phyloP scores from a whole-genome alignment of 1,284 basidiomycete species.

The Violaceomyces palustris region DNA sequence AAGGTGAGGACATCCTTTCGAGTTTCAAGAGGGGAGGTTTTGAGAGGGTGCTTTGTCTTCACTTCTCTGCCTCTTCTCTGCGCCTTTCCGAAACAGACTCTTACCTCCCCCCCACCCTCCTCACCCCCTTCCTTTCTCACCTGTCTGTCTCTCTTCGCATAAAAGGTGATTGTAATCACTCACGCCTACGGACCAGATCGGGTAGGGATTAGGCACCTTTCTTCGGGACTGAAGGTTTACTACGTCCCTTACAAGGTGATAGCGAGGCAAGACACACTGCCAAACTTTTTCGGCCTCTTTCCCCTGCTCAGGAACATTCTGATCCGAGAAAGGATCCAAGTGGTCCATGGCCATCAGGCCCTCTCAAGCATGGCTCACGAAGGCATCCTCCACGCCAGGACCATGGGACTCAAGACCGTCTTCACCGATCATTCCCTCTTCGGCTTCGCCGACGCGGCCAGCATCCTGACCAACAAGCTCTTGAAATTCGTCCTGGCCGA shows the following conservation, averaged over 20 bases:
- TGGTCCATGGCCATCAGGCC: slow-evolving; percentile 89
- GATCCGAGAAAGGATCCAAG: slow-evolving; percentile 74
- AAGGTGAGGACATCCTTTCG: slow-evolving; percentile 59
- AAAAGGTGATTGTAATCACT: slow-evolving; percentile 85
- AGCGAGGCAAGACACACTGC: slow-evolving; percentile 68
- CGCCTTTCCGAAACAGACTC: not conserved
- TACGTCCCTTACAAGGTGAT: slow-evolving; percentile 84
- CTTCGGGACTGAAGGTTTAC: slow-evolving; percentile 81
- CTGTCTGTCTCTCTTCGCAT: not conserved
- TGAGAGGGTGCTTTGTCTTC: too few species aligned
- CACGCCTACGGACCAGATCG: slow-evolving; percentile 82
- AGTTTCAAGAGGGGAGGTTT: too few species aligned
- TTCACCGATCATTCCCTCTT: slow-evolving; percentile 98
- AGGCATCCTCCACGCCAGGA: slow-evolving; percentile 72
- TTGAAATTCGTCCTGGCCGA: slow-evolving; percentile 78
- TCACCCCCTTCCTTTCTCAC: not conserved
- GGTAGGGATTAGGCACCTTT: slow-evolving; percentile 82
- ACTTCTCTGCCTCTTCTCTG: not conserved
- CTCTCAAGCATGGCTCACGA: slow-evolving; percentile 87
- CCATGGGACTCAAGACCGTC: slow-evolving; percentile 65
- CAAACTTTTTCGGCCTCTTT: slow-evolving; percentile 86
- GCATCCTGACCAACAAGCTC: slow-evolving; percentile 94
- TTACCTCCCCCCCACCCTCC: too few species aligned
- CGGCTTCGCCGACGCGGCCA: slow-evolving; percentile 90
- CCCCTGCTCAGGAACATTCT: slow-evolving; percentile 86